Base-by-base conservation (phyloP, 2,329 filamentous ascomycete species). In the Arthrocladium fulminans region DNA sequence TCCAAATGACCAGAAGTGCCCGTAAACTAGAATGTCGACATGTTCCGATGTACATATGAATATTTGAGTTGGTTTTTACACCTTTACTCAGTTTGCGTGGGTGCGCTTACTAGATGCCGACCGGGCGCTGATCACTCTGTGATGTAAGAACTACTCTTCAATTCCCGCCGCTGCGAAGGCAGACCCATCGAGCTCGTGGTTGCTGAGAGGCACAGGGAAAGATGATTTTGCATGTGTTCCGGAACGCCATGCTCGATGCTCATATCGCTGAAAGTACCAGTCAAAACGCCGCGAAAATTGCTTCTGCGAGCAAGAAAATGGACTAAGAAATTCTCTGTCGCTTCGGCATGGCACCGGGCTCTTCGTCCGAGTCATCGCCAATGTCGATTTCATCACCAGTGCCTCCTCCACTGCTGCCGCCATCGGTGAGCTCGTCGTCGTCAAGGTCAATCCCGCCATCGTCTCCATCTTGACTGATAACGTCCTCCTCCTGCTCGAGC, bases 371-470 rank as follows among this genome's bases (percentile, higher is more conserved):
- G 12, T 43, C 37, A 6, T 40, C 49, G 20, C 20, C 45, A 45
- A 40, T 45, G 22, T 48, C 45, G 27, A 54, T 55, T 37, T 57
- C 51, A 32, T 58, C 51, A 20, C 54, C 54, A n/a, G 55, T 53
- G 4, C 56, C 56, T 12, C 55, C 56, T 17, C 52, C 57, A 40
- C 54, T 57, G 46, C 51, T 56, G 8, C 47, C 54, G 44, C 52
- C 51, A 10, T 32, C 46, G 39, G 51, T 54, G 48, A 53, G 51
- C 8, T 40, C 20, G 2, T 52, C 40, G 9, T 54, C 71, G 64
- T 75, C 53, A 73, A 76, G 43, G 53, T 61, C 63, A 44, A 57
- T 53, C 9, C 56, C 55, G 40, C 52, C 56, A 23, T 56, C 53
- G 1, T 37, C 51, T 37, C 55, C 56, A 43, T 54, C 52, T 38